Evolutionary conservation across 106 monocot genomes (phyloP), one percentile per base, ranked within the genome.

Genomic region (Cymbidium sinense): DNA sequence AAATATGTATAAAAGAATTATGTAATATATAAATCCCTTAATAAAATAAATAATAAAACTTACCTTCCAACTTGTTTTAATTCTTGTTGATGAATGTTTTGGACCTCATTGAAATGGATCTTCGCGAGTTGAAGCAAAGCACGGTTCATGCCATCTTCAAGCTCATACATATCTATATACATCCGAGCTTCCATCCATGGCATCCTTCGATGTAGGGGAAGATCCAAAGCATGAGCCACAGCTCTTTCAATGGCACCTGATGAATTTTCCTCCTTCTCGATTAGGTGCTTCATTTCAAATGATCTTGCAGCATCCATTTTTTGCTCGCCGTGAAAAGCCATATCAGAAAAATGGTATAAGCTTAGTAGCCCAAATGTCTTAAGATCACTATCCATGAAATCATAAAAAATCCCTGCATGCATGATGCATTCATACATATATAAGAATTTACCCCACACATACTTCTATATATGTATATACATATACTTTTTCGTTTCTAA

Each of bases 51-150:
- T 4, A n/a, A 39, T 39, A 39, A 0, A 4, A 39, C 37, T 39
- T 50, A 62, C 61, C 5, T 62, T 5, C n/a, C n/a, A n/a, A 23
- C 61, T n/a, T 62, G 21, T 1, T 27, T 62, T 62, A 62, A 27
- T n/a, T n/a, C n/a, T 27, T 62, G 7, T 25, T 62, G 61, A 27
- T 62, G 61, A 62, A 62, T 27, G 61, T 1, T 62, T 27, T 62
- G 61, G 21, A 62, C 27, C 61, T 21, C n/a, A 23, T 62, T 62
- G 74, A 75, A 75, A 47, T 75, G 43, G 15, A 41, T 27, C 25
- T 75, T n/a, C n/a, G n/a, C n/a, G n/a, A 75, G 25, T 20, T 43
- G 43, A 47, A 75, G 74, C 74, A 75, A 47, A 7, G 27, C 47
- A n/a, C n/a, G 47, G 43, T n/a, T 75, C 74, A 43, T 75, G 2